A percentile compares a stretch with the other conserved stretches of the same genome.
Evolutionary conservation across 1,284 basidiomycete species (phyloP).

Genomic region (Ceraceosorus bombacis): DNA sequence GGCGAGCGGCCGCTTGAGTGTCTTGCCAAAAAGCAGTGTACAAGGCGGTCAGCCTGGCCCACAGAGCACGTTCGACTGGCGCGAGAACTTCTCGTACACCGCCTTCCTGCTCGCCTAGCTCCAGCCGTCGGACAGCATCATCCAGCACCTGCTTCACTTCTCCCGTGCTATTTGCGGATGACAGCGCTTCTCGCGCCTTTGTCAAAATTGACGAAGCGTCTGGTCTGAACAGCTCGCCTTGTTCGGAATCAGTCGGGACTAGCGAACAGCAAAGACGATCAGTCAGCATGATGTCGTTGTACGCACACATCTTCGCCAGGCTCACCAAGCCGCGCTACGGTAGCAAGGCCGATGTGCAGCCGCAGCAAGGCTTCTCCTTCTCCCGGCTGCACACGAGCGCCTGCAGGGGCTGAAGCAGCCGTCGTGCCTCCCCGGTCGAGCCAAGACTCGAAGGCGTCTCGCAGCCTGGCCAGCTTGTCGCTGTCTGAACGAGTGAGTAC

Average conservation of each 20-base stretch:
- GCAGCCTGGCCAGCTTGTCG: constrained; percentile 10
- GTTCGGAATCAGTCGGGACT: constrained; percentile 15
- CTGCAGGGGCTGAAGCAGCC: neutral
- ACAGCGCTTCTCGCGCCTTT: constrained; percentile 21
- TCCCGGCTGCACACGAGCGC: constrained; percentile 12
- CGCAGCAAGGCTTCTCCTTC: constrained; percentile 39
- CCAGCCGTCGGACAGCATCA: neutral
- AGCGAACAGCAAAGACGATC: neutral
- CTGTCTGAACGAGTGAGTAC: constrained; percentile 1
- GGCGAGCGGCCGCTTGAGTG: neutral
- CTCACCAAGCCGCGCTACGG: constrained; percentile 28
- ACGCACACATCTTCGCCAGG: constrained; percentile 14
- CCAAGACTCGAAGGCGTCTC: constrained; percentile 37
- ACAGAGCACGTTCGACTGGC: constrained; percentile 9
- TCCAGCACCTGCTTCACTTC: neutral
- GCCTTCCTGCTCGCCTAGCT: constrained; percentile 2
- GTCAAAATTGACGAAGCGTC: constrained; percentile 30
- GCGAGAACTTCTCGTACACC: constrained; percentile 6
- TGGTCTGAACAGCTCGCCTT: constrained; percentile 29
- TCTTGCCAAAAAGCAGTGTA: constrained; percentile 14
- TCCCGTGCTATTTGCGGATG: neutral
- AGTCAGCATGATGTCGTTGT: neutral
- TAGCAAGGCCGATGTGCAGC: constrained; percentile 36
- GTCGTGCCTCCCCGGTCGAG: constrained; percentile 16
- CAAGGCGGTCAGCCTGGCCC: constrained; percentile 5